These are phyloP conservation scores for Elsinoe perseae DNA, from an alignment of 2,329 filamentous ascomycete genomes.

Conservation along the genomic window DNA sequence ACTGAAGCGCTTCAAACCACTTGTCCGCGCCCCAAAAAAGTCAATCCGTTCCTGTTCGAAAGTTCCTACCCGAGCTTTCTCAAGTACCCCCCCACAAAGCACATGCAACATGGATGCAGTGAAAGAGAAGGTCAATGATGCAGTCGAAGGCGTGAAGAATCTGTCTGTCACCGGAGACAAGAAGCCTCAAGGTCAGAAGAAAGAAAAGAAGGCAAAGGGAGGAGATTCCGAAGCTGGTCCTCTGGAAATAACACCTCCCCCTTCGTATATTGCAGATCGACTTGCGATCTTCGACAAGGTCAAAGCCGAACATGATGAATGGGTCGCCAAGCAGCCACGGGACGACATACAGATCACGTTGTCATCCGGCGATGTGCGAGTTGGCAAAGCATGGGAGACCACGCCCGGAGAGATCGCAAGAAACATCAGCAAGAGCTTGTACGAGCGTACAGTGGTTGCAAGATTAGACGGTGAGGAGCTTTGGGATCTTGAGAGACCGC, in stretches of 20 bases:
- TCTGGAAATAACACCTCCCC: constrained; percentile 46
- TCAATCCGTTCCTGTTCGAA: neutral
- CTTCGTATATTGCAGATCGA: constrained; percentile 74
- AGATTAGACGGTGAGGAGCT: constrained; percentile 74
- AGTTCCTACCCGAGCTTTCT: neutral
- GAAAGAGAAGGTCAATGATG: constrained; percentile 43
- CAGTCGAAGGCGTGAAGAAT: constrained; percentile 54
- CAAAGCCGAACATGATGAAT: constrained; percentile 74
- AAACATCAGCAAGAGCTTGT: constrained; percentile 75
- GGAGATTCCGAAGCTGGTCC: constrained; percentile 34
- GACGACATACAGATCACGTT: constrained; percentile 68
- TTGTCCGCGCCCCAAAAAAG: neutral
- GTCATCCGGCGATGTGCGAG: constrained; percentile 60
- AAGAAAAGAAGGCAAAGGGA: constrained; percentile 42
- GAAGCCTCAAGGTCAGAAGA: constrained; percentile 32
- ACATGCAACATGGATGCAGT: constrained; percentile 18
- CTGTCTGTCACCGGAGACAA: constrained; percentile 40
- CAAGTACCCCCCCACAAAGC: neutral
- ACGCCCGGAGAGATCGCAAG: constrained; percentile 72
- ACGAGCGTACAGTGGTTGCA: constrained; percentile 79
- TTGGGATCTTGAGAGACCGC: constrained; percentile 86
- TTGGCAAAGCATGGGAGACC: constrained; percentile 83
- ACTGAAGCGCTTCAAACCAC: neutral
- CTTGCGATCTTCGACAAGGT: constrained; percentile 82
- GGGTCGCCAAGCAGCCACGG: constrained; percentile 61